Evolutionary conservation across 306 rosid species (phyloP), one percentile per base, ranked within the genome.

Genomic region (Glycyrrhiza uralensis): DNA sequence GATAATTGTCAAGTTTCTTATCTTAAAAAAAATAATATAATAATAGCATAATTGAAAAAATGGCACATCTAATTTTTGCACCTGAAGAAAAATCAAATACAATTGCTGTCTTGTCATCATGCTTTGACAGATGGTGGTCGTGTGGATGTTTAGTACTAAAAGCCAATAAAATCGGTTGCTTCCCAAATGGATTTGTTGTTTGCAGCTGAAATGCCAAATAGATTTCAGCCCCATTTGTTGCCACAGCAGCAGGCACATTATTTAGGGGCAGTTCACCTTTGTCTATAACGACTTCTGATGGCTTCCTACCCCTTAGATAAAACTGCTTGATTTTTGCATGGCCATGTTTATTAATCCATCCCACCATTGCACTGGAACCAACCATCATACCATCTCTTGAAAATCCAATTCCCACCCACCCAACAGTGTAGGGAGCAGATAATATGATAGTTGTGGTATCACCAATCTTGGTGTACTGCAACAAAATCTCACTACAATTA

Each of bases 311-410:
- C 76, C 86, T 95, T 72, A 95, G 56, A 73, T 89, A 95, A 74
- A 66, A 95, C 50, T 95, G 99, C 74, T 86, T 87, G n/a, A 87
- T 80, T 76, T 85, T 95, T 60, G 96, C 90, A 76, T 85, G 88
- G 15, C 99, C 99, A 75, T 88, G 90, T 67, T 76, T 95, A 14
- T 81, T 89, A 5, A 91, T 55, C 97, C 97, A 95, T 33, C 96
- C 99, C 74, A 83, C 99, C 85, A 95, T 87, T 28, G 97, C 97
- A 88, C 99, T 95, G 3, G 99, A 91, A 47, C 99, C 99, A 68
- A 87, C 91, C 99, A 95, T 95, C 87, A 60, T 77, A 0, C 97
- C 96, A 81, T 91, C 88, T 79, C 46, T 88, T 0, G 99, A 95
- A 76, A 91, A 95, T 66, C 96, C 99, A 35, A 95, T 82, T 50